A percentile compares a stretch with the other conserved stretches of the same genome.
phyloP scores from a whole-genome alignment of 2,329 filamentous ascomycete species.

The Blastomyces gilchristii region DNA sequence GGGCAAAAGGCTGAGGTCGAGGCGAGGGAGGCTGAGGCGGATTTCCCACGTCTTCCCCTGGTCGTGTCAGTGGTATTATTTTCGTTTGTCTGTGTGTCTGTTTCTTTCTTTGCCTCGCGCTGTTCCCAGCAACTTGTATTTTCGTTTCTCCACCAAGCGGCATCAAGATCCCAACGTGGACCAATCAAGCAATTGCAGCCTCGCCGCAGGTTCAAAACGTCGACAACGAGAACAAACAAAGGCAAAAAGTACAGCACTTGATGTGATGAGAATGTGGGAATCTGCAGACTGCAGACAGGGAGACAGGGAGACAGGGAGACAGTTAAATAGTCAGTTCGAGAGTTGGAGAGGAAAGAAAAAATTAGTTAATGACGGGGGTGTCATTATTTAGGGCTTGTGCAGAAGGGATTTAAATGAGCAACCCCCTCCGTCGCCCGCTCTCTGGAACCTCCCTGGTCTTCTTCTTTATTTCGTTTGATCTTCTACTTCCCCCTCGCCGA shows the following conservation, averaged over 20 bases:
- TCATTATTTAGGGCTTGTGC: neutral
- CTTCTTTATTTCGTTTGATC: constrained; percentile 8
- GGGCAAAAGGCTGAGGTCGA: neutral
- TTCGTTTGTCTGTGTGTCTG: neutral
- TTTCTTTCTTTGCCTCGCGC: too few relatives aligned
- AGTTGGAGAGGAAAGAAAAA: neutral
- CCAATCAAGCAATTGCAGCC: constrained; percentile 1
- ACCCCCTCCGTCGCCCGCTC: constrained; percentile 2
- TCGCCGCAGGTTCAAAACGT: neutral
- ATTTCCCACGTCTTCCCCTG: neutral
- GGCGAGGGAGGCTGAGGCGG: neutral
- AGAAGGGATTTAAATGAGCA: constrained; percentile 10
- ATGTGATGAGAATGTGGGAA: constrained; percentile 2
- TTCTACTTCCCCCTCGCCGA: neutral
- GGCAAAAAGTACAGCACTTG: neutral
- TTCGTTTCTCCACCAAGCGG: neutral
- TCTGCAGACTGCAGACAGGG: neutral
- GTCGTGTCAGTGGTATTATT: neutral
- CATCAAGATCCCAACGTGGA: constrained; percentile 3
- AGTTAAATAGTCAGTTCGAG: neutral
- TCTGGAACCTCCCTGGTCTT: constrained; percentile 8
- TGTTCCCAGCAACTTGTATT: neutral
- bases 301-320: neutral
- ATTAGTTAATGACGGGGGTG: neutral
- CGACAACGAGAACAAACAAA: constrained; percentile 1